Evolutionary conservation across 2,329 filamentous ascomycete species (phyloP).

Genomic region (Emergomyces pasteurianus): DNA sequence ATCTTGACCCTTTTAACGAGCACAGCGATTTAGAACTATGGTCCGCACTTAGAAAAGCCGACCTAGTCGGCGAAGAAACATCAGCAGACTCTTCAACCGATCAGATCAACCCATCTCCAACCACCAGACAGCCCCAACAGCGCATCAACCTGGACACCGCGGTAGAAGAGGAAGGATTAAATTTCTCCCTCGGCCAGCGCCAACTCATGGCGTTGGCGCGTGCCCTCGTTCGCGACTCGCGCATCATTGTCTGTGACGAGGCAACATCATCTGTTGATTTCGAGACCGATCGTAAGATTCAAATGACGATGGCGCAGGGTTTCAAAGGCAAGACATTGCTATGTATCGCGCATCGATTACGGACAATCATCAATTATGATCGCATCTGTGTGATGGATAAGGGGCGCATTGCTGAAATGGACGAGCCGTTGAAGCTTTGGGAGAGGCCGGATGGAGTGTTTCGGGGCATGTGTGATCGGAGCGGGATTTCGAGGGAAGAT

Average conservation of each 20-base stretch:
- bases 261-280: conserved; percentile 89
- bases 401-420: conserved; percentile 77
- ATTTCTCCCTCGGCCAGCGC: conserved; percentile 88
- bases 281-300: conserved; percentile 93
- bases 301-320: conserved; percentile 70
- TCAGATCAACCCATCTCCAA: conserved; percentile 6
- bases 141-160: conserved; percentile 71
- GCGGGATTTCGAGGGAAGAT: conserved; percentile 52
- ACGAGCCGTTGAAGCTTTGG: conserved; percentile 62
- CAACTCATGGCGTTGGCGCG: conserved; percentile 91
- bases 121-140: conserved; percentile 11
- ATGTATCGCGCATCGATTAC: conserved; percentile 83
- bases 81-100: neutral
- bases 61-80: conserved; percentile 27
- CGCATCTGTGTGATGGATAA: conserved; percentile 94
- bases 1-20: conserved; percentile 35
- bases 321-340: conserved; percentile 81
- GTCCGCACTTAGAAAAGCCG: conserved; percentile 34
- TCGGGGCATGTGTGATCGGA: conserved; percentile 76
- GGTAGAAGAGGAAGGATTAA: conserved; percentile 89
- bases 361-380: conserved; percentile 89
- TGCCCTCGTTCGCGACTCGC: conserved; percentile 73
- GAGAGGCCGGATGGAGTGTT: conserved; percentile 62
- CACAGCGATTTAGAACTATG: conserved; percentile 36
- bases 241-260: conserved; percentile 95